phyloP scores from a whole-genome alignment of 345 rosid genomes.

The Hibiscus tridactylites region DNA sequence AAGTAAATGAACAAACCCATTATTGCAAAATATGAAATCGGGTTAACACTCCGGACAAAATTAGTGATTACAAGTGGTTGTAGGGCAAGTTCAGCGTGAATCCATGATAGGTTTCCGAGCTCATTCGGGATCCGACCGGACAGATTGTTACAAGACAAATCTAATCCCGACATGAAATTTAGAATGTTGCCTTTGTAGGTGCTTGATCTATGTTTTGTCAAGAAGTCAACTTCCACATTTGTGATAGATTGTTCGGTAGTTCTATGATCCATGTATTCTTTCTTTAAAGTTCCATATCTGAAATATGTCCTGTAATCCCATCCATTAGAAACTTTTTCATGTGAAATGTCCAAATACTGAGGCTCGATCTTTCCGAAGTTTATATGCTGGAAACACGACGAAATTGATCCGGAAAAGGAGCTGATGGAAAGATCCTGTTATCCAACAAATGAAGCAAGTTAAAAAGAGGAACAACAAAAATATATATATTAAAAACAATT shows the following conservation, averaged over 20 bases:
- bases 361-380: neutral
- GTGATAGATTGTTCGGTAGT: neutral
- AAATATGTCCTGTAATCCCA: neutral
- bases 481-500: too few species aligned
- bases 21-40: too few species aligned
- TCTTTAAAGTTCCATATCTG: neutral
- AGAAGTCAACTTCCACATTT: neutral
- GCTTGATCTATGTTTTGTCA: neutral
- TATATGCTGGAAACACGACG: neutral
- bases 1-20: too few species aligned
- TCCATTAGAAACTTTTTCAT: neutral
- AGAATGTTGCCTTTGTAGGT: constrained; percentile 7
- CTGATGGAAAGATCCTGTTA: constrained; percentile 18
- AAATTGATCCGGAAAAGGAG: neutral
- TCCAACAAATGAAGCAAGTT: too few species aligned
- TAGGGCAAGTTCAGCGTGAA: constrained; percentile 24
- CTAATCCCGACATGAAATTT: constrained; percentile 17
- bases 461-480: too few species aligned
- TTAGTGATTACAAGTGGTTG: constrained; percentile 10
- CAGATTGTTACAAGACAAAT: constrained; percentile 29
- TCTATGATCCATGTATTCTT: neutral
- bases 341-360: neutral
- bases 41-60: too few species aligned
- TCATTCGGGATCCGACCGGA: constrained; percentile 22
- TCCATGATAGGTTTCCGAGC: constrained; percentile 14